phyloP scores from a whole-genome alignment of 306 rosid genomes.

The Dalbergia cochinchinensis region DNA sequence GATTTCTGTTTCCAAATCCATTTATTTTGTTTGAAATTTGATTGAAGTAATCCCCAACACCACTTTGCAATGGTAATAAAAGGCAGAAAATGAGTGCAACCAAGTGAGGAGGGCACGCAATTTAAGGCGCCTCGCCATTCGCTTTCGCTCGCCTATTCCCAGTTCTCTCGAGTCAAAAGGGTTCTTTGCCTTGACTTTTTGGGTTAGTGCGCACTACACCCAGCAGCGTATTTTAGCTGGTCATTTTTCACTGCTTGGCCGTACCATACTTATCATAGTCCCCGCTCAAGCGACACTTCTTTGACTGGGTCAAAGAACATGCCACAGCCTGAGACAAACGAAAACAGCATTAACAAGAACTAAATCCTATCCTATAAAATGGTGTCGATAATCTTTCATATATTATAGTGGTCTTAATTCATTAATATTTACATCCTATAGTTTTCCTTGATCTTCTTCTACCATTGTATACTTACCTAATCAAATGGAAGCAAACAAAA shows the following conservation, averaged over 20 bases:
- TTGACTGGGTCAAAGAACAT: conserved; percentile 28
- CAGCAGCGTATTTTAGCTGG: conserved; percentile 20
- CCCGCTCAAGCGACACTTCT: not conserved
- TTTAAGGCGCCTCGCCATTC: conserved; percentile 50
- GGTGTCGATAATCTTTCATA: no score
- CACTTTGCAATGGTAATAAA: not conserved
- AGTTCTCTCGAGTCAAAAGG: conserved; percentile 53
- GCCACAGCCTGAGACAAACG: not conserved
- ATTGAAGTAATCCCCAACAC: no score
- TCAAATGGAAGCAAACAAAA: no score
- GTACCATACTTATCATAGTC: conserved; percentile 39
- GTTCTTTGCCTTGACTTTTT: conserved; percentile 39
- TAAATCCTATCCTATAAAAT: no score
- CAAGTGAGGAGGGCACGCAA: conserved; percentile 66
- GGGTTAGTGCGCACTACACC: conserved; percentile 6
- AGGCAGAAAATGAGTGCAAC: not conserved
- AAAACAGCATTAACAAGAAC: not conserved
- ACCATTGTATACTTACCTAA: no score
- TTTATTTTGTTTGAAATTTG: no score
- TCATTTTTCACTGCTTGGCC: conserved; percentile 15
- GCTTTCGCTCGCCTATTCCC: not conserved
- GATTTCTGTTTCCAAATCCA: no score
- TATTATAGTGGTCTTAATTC: no score
- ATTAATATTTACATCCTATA: no score
- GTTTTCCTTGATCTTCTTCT: no score